A percentile compares a stretch with the other conserved stretches of the same genome.
phyloP scores from a whole-genome alignment of 495 filamentous ascomycete species.

The Penicillium paxilli region DNA sequence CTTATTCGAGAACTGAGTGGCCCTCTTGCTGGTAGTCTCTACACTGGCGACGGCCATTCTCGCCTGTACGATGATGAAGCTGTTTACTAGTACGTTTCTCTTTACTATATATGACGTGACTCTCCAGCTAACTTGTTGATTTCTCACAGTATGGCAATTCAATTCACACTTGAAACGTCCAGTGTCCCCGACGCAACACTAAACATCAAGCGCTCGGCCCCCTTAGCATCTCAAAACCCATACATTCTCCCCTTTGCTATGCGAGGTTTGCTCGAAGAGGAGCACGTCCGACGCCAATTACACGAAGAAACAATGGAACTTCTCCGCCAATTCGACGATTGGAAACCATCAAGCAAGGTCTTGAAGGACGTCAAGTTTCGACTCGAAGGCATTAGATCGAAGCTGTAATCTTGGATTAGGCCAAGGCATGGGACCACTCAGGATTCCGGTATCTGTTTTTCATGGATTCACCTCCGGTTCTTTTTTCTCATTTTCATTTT shows the following conservation, averaged over 20 bases:
- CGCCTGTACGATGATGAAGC: constrained; percentile 85
- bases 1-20: constrained; percentile 87
- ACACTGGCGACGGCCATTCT: constrained; percentile 90
- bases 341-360: constrained; percentile 86
- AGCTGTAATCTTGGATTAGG: constrained; percentile 56
- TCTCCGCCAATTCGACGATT: constrained; percentile 85
- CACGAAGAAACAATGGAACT: constrained; percentile 75
- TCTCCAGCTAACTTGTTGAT: background rate
- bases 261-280: constrained; percentile 89
- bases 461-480: background rate
- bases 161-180: constrained; percentile 84
- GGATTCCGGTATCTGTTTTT: too few species aligned
- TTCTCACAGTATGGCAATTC: constrained; percentile 60
- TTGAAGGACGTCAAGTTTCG: constrained; percentile 96
- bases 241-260: constrained; percentile 94
- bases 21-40: constrained; percentile 87
- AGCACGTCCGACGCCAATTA: constrained; percentile 80
- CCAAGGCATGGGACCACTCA: too few species aligned
- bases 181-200: constrained; percentile 54
- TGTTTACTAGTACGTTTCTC: constrained; percentile 62
- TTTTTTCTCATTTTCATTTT: background rate
- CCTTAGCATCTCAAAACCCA: constrained; percentile 63
- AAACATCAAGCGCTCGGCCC: constrained; percentile 50
- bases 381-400: constrained; percentile 86
- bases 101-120: constrained; percentile 15